A percentile compares a stretch with the other conserved stretches of the same genome.
These are phyloP conservation scores for Penicillium canescens DNA, from an alignment of 495 filamentous ascomycete genomes.

Conservation along the genomic window DNA sequence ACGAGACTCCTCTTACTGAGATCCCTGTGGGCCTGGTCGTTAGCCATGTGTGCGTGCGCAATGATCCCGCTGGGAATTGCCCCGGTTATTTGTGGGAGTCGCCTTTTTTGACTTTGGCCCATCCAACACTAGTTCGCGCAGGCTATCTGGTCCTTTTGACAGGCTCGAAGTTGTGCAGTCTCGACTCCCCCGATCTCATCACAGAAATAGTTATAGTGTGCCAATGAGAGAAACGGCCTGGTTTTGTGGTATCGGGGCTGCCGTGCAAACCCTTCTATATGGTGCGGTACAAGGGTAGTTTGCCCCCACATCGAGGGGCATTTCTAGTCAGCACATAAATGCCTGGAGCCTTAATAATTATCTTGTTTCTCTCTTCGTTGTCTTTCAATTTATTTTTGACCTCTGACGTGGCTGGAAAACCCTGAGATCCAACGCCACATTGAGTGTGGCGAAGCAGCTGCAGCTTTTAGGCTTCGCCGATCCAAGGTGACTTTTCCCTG, in stretches of 20 bases:
- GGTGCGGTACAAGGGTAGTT: conserved; percentile 9
- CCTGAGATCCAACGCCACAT: conserved; percentile 22
- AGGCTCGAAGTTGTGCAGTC: conserved; percentile 15
- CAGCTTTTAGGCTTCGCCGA: conserved; percentile 28
- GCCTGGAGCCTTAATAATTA: conserved; percentile 17
- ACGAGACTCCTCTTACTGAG: conserved; percentile 8
- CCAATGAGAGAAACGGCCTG: conserved; percentile 32
- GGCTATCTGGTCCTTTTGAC: conserved; percentile 8
- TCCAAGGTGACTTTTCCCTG: conserved; percentile 26
- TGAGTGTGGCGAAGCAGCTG: conserved; percentile 36
- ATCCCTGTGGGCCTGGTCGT: conserved; percentile 13
- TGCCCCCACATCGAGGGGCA: conserved; percentile 20
- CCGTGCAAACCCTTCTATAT: conserved; percentile 31
- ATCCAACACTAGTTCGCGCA: conserved; percentile 11
- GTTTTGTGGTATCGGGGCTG: conserved; percentile 23
- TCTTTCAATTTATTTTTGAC: conserved; percentile 13
- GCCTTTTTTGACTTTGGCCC: conserved; percentile 13
- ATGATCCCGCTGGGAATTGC: background rate
- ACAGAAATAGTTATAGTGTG: conserved; percentile 18
- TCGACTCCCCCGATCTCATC: conserved; percentile 15
- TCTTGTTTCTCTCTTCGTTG: conserved; percentile 4
- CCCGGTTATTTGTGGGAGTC: conserved; percentile 9
- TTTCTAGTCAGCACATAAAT: conserved; percentile 25
- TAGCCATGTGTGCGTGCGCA: conserved; percentile 16
- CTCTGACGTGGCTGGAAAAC: conserved; percentile 32